Evolutionary conservation across 2,329 filamentous ascomycete species (phyloP).

Genomic region (Penicillium sp.): DNA sequence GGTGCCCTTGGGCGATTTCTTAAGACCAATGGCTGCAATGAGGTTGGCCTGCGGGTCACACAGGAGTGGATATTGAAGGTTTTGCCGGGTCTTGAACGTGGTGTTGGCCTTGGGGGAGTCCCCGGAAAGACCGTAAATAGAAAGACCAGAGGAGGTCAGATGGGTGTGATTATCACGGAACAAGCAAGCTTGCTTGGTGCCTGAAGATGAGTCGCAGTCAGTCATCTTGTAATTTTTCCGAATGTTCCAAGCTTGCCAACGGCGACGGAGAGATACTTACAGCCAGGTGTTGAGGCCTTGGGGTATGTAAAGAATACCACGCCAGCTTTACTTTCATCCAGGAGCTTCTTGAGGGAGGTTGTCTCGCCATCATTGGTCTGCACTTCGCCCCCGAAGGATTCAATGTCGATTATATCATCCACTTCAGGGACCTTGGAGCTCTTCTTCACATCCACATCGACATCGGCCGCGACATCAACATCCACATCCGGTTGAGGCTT

Average conservation of each 20-base stretch:
- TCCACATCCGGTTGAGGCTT: constrained; percentile 27
- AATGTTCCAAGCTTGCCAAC: not conserved
- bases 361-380: constrained; percentile 82
- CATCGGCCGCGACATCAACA: constrained; percentile 24
- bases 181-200: constrained; percentile 88
- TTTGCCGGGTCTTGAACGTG: constrained; percentile 88
- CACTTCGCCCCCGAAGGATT: constrained; percentile 66
- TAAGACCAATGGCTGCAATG: constrained; percentile 84
- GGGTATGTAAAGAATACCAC: constrained; percentile 96
- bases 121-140: constrained; percentile 85
- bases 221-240: not conserved
- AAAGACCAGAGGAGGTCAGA: constrained; percentile 75
- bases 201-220: constrained; percentile 47
- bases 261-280: constrained; percentile 57
- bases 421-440: constrained; percentile 32
- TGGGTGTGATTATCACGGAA: constrained; percentile 84
- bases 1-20: constrained; percentile 79
- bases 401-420: constrained; percentile 56
- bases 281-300: constrained; percentile 89
- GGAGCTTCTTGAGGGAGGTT: constrained; percentile 75
- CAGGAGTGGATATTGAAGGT: constrained; percentile 81
- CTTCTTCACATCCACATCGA: constrained; percentile 15
- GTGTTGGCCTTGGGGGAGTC: constrained; percentile 92
- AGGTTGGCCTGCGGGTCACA: constrained; percentile 76
- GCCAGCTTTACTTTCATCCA: constrained; percentile 79